Conservation (phyloP, 202 grass and related monocot genomes). For the Eragrostis tef region DNA sequence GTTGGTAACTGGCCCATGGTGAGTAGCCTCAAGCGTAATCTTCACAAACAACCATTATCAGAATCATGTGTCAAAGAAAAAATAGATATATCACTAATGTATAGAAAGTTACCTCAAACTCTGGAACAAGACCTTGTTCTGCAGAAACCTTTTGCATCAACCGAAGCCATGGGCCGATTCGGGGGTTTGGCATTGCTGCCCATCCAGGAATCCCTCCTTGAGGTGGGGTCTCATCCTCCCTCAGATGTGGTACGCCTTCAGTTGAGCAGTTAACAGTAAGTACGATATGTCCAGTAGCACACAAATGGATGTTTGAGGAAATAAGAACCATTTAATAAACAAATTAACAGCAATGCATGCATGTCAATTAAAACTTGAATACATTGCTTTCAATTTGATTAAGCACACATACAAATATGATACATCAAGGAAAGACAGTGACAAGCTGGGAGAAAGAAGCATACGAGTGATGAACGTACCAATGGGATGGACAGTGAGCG, state of each 20-base stretch:
- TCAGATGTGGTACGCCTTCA: constrained; percentile 78
- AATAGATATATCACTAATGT: neutral
- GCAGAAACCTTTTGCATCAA: constrained; percentile 64
- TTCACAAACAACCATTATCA: constrained; percentile 52
- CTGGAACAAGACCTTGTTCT: constrained; percentile 75
- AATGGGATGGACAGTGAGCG: constrained; percentile 87
- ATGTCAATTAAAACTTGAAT: neutral
- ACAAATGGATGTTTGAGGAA: constrained; percentile 1
- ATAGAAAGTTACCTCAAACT: constrained; percentile 70
- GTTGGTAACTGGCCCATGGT: constrained; percentile 84
- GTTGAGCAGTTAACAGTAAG: constrained; percentile 22
- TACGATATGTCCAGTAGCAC: constrained; percentile 3
- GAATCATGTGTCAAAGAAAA: constrained; percentile 24
- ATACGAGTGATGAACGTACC: constrained; percentile 47
- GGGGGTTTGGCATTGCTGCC: constrained; percentile 75
- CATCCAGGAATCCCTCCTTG: constrained; percentile 85
- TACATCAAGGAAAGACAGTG: neutral
- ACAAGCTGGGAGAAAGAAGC: neutral
- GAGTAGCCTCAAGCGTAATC: constrained; percentile 92
- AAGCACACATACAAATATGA: neutral
- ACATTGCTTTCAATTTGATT: neutral
- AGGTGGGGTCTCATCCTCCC: constrained; percentile 72
- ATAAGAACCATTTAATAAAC: constrained; percentile 24
- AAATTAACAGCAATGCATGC: neutral
- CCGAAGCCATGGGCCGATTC: constrained; percentile 81